phyloP scores from a whole-genome alignment of 768 basidiomycete species.

The Mycena olivaceomarginata region DNA sequence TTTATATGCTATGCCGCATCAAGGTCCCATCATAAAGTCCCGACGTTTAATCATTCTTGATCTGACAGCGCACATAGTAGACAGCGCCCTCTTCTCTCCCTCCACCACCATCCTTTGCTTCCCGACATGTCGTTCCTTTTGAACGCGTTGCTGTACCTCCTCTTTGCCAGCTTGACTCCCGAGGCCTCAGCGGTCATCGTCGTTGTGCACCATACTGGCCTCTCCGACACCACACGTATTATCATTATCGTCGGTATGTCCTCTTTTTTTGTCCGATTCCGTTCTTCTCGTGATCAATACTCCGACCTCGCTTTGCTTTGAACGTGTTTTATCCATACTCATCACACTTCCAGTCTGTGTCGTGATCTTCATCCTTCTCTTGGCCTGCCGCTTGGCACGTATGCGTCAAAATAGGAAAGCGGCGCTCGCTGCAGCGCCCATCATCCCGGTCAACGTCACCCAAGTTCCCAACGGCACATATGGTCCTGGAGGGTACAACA shows the following conservation, averaged over 20 bases:
- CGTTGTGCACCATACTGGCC: not conserved
- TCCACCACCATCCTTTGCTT: not conserved
- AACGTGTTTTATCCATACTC: not conserved
- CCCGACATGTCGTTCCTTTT: constrained; percentile 56
- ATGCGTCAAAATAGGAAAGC: constrained; percentile 15
- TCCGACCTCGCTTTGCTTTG: too few relatives aligned
- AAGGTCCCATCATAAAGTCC: too few relatives aligned
- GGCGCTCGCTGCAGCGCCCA: not conserved
- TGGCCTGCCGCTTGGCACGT: constrained; percentile 15
- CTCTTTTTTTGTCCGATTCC: too few relatives aligned
- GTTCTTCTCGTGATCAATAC: too few relatives aligned
- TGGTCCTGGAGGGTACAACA: constrained; percentile 26
- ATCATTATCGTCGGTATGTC: constrained; percentile 24
- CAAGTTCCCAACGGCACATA: not conserved
- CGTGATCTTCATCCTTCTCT: constrained; percentile 16
- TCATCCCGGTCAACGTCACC: not conserved
- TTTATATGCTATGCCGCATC: too few relatives aligned
- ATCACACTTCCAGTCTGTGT: not conserved
- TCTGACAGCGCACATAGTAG: too few relatives aligned
- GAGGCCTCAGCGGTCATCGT: constrained; percentile 1
- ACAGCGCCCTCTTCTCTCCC: not conserved
- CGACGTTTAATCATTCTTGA: too few relatives aligned
- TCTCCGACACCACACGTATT: not conserved
- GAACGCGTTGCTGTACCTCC: constrained; percentile 1
- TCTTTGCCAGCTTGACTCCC: constrained; percentile 7